phyloP scores from a whole-genome alignment of 2,329 filamentous ascomycete genomes.

The Sporothrix schenckii region DNA sequence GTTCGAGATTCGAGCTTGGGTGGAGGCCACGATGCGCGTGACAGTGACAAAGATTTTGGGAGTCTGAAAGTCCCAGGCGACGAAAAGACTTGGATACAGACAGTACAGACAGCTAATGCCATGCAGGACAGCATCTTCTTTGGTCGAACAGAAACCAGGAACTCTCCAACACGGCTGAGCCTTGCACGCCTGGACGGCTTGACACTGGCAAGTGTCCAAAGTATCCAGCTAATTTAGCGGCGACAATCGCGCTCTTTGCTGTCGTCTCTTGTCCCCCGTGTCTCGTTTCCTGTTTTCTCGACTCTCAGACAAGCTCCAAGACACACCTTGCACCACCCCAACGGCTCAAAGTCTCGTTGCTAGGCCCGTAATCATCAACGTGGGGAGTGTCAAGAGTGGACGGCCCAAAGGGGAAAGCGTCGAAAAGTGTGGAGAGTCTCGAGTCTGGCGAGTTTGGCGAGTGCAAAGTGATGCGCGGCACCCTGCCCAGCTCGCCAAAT shows the following conservation, averaged over 20 bases:
- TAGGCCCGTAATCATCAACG: slow-evolving; percentile 3
- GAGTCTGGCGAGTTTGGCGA: too few species aligned
- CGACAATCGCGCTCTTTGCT: slow-evolving; percentile 26
- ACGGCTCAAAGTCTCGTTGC: background rate
- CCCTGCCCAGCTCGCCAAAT: slow-evolving; percentile 28
- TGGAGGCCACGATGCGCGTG: background rate
- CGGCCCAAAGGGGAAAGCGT: background rate
- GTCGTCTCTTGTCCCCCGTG: background rate
- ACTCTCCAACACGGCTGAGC: background rate
- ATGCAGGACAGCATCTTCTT: too few species aligned
- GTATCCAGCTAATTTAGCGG: slow-evolving; percentile 28
- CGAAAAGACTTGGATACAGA: too few species aligned
- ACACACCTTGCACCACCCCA: slow-evolving; percentile 20
- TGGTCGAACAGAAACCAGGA: too few species aligned
- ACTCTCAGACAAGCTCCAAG: background rate
- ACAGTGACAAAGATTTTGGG: background rate
- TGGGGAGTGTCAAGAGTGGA: background rate
- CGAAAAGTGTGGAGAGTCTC: background rate
- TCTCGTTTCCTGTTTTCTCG: background rate
- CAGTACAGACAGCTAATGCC: too few species aligned
- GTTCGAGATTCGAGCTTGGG: background rate
- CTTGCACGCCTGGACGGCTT: background rate
- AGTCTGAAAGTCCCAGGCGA: too few species aligned
- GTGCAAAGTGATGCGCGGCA: background rate
- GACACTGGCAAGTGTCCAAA: background rate